Percentiles rank a stretch among this genome's conserved stretches.
Evolutionary conservation across 345 rosid species (phyloP).

Genomic region (Citrus hindsii): DNA sequence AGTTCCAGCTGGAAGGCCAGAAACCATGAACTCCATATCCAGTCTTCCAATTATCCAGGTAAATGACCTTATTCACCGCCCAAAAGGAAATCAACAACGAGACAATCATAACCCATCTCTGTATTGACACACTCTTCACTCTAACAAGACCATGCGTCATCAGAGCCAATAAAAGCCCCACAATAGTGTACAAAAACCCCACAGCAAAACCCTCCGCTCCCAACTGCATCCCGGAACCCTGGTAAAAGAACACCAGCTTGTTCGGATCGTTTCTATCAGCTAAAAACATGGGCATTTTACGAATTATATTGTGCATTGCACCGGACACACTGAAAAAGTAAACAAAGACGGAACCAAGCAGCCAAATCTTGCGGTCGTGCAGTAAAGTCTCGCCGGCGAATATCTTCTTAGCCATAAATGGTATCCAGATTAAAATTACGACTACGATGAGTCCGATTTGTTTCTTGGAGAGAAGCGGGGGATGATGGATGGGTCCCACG

Average conservation of each 20-base stretch:
- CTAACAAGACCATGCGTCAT: conserved; percentile 60
- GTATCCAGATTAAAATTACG: conserved; percentile 35
- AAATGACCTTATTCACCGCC: conserved; percentile 71
- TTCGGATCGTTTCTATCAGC: conserved; percentile 64
- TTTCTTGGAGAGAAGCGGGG: conserved; percentile 50
- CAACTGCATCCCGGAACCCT: conserved; percentile 86
- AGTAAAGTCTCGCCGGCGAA: conserved; percentile 53
- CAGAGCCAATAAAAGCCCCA: conserved; percentile 64
- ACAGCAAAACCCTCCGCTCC: conserved; percentile 87
- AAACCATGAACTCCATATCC: conserved; percentile 37
- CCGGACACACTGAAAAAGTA: conserved; percentile 90
- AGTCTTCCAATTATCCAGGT: conserved; percentile 90
- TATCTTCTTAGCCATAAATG: conserved; percentile 48
- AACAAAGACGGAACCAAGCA: conserved; percentile 56
- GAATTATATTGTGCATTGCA: conserved; percentile 72
- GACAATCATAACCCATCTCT: conserved; percentile 51
- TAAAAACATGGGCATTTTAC: conserved; percentile 81
- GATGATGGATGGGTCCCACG: conserved; percentile 71
- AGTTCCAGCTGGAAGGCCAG: too few species aligned
- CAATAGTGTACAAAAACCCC: conserved; percentile 76
- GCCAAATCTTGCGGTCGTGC: conserved; percentile 66
- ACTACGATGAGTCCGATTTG: conserved; percentile 37
- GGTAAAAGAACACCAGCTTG: conserved; percentile 70
- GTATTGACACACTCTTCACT: conserved; percentile 43
- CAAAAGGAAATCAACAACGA: conserved; percentile 59